Conservation (phyloP, 371 early-diverging fungal genomes). For the Dinochytrium kinnereticum region DNA sequence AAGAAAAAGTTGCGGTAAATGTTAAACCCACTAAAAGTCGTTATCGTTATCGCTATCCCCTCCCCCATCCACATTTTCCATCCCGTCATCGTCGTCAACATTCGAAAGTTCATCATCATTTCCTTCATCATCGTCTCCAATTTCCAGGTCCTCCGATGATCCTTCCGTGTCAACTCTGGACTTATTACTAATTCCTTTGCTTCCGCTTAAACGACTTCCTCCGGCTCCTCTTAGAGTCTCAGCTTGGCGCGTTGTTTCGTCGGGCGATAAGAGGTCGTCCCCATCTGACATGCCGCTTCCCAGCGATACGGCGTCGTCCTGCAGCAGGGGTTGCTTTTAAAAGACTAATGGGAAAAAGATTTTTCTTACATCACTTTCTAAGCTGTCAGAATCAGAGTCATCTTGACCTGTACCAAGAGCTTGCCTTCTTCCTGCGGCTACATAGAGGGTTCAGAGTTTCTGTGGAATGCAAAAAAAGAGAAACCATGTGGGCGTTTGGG, state of each 20-base stretch:
- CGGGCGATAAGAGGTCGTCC: not conserved
- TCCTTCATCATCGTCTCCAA: conserved; percentile 18
- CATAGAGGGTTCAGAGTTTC: not conserved
- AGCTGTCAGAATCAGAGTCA: conserved; percentile 26
- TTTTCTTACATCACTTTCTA: not conserved
- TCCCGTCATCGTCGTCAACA: conserved; percentile 21
- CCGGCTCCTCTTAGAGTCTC: not conserved
- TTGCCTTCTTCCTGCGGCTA: conserved; percentile 33
- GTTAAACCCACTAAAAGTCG: conserved; percentile 39
- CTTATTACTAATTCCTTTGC: not conserved
- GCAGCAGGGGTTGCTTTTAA: not conserved
- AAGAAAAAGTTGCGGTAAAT: too few species aligned
- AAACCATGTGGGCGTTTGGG: conserved; percentile 42
- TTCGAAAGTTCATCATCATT: conserved; percentile 22
- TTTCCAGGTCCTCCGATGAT: conserved; percentile 12
- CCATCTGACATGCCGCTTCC: conserved; percentile 19
- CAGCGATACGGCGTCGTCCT: conserved; percentile 15
- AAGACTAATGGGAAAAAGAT: too few species aligned
- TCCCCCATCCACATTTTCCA: not conserved
- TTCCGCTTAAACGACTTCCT: not conserved
- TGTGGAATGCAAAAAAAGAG: not conserved
- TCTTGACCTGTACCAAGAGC: conserved; percentile 8
- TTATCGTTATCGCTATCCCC: conserved; percentile 40
- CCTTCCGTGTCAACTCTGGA: not conserved
- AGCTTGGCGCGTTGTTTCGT: not conserved